Evolutionary conservation across 2,329 filamentous ascomycete species (phyloP).

Genomic region (Fusarium sp.): DNA sequence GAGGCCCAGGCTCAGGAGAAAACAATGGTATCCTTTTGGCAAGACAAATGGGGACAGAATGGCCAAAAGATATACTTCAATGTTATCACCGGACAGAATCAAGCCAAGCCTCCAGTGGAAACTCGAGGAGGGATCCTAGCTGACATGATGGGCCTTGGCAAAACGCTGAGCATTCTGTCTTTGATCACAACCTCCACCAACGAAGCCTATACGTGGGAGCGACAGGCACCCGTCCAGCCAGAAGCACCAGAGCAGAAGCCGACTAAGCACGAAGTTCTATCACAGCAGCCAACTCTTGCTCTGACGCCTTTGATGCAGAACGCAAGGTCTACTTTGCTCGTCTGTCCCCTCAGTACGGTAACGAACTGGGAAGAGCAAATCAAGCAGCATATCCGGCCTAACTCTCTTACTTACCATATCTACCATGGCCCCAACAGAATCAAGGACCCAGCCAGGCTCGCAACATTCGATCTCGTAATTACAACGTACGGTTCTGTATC

Average conservation of each 20-base stretch:
- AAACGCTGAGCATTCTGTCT: conserved; percentile 86
- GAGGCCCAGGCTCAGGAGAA: conserved; percentile 68
- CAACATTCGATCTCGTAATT: conserved; percentile 83
- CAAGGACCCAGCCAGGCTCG: conserved; percentile 74
- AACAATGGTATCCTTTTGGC: conserved; percentile 81
- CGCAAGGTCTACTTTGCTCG: conserved; percentile 81
- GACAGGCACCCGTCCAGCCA: conserved; percentile 62
- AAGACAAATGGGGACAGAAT: conserved; percentile 62
- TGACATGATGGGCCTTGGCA: conserved; percentile 91
- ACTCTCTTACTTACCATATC: conserved; percentile 76
- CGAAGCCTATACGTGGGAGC: conserved; percentile 71
- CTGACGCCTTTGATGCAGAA: conserved; percentile 71
- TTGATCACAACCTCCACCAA: conserved; percentile 74
- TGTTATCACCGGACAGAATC: conserved; percentile 81
- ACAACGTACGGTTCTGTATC: conserved; percentile 93
- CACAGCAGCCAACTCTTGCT: conserved; percentile 56
- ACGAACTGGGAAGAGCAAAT: conserved; percentile 97
- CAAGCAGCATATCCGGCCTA: conserved; percentile 77
- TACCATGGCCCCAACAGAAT: conserved; percentile 87
- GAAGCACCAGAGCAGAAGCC: conserved; percentile 55
- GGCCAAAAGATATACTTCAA: conserved; percentile 77
- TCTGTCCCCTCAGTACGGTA: conserved; percentile 90
- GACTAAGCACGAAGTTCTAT: conserved; percentile 46
- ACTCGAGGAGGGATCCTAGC: conserved; percentile 79
- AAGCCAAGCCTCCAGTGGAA: conserved; percentile 70